Conservation (phyloP, 2,329 filamentous ascomycete genomes). For the Tolypocladium nubicola region DNA sequence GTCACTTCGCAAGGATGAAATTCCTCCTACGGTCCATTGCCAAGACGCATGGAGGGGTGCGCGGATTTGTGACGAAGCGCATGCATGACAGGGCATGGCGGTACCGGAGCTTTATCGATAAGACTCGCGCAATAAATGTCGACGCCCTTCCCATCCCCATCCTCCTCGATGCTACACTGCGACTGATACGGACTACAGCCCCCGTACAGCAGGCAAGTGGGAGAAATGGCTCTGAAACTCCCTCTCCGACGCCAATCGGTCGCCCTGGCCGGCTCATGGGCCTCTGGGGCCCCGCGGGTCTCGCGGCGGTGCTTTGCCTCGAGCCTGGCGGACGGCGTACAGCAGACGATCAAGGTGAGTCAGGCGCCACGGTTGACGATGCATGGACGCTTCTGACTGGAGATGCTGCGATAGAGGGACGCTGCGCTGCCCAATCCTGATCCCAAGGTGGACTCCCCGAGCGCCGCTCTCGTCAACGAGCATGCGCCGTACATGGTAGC, state of each 20-base stretch:
- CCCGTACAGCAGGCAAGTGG: background rate
- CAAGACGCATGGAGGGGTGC: too few relatives aligned
- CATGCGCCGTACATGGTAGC: constrained; percentile 86
- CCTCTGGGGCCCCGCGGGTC: constrained; percentile 13
- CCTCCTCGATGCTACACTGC: background rate
- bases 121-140: background rate
- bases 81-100: background rate
- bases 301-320: constrained; percentile 21
- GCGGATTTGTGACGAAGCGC: too few relatives aligned
- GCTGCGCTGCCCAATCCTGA: constrained; percentile 53
- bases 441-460: constrained; percentile 62
- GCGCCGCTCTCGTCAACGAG: constrained; percentile 61
- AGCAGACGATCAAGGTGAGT: constrained; percentile 23
- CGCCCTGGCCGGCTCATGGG: constrained; percentile 13
- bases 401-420: constrained; percentile 12
- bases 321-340: constrained; percentile 21
- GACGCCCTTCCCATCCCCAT: background rate
- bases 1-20: too few relatives aligned
- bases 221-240: constrained; percentile 28
- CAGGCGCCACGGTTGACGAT: background rate
- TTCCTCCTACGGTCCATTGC: too few relatives aligned
- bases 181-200: background rate
- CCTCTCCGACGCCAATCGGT: constrained; percentile 27
- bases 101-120: constrained; percentile 9
- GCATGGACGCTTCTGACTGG: background rate